Evolutionary conservation across 2,329 filamentous ascomycete species (phyloP).

Genomic region (Botryosphaeria agaves): DNA sequence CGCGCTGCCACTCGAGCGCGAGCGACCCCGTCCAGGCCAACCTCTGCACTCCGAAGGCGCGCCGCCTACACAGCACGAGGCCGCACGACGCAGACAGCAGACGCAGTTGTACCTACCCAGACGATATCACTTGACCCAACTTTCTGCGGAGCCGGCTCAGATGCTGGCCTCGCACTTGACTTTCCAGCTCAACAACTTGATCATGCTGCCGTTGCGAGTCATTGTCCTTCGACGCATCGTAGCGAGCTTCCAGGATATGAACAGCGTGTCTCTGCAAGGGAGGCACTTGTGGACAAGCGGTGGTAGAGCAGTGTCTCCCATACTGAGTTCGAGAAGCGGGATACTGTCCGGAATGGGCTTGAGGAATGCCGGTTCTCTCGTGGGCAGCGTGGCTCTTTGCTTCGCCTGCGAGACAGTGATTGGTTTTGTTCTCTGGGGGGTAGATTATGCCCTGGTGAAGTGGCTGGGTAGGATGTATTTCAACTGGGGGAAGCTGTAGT

Average conservation of each 20-base stretch:
- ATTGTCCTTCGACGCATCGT: background rate
- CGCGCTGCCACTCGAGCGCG: background rate
- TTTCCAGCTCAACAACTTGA: background rate
- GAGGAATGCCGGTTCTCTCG: background rate
- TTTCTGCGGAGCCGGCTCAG: background rate
- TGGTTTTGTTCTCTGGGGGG: background rate
- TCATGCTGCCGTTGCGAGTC: background rate
- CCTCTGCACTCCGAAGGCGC: too few relatives aligned
- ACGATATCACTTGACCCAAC: background rate
- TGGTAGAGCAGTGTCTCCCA: background rate
- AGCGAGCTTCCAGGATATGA: background rate
- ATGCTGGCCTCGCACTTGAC: background rate
- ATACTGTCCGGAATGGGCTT: background rate
- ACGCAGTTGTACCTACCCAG: background rate
- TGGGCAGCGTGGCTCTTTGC: background rate
- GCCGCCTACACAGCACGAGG: background rate
- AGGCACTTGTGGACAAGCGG: background rate
- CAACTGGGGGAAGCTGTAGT: background rate
- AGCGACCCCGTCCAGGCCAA: background rate
- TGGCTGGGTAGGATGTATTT: background rate
- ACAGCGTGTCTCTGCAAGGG: background rate
- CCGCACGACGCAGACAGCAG: background rate
- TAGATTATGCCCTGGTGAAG: background rate
- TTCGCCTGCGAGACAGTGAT: background rate
- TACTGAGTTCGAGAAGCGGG: background rate